Evolutionary conservation across 177 flowering plant genomes (phyloP).

Genomic region (Vitis hybrid): DNA sequence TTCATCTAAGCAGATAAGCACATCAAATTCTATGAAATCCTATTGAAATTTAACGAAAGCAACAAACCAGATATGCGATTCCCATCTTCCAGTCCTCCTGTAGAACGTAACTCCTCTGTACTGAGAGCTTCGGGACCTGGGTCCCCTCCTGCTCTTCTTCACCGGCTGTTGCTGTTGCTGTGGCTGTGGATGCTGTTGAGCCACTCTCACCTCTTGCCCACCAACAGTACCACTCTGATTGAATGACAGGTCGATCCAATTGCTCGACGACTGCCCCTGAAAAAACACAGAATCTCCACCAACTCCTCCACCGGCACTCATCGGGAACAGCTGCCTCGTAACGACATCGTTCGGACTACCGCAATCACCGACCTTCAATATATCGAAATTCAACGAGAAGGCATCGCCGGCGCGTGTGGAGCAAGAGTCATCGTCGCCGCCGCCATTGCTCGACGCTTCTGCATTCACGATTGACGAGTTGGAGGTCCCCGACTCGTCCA

Average conservation of each 20-base stretch:
- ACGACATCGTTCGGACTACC: conserved; percentile 27
- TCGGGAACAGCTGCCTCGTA: conserved; percentile 69
- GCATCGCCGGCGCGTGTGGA: conserved; percentile 48
- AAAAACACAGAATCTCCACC: conserved; percentile 15
- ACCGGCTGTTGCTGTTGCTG: conserved; percentile 29
- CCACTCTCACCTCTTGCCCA: conserved; percentile 15
- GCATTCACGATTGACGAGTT: conserved; percentile 57
- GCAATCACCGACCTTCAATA: conserved; percentile 32
- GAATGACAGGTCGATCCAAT: conserved; percentile 53
- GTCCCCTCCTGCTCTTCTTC: conserved; percentile 90
- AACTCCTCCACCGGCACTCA: conserved; percentile 16
- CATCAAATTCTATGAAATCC: background rate
- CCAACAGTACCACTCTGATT: conserved; percentile 13
- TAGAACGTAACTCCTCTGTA: conserved; percentile 94
- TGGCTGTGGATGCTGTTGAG: conserved; percentile 22
- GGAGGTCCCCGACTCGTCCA: conserved; percentile 64
- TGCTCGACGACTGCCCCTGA: conserved; percentile 31
- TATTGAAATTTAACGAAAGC: background rate
- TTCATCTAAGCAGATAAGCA: background rate
- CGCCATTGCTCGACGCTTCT: conserved; percentile 41
- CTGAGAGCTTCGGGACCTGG: conserved; percentile 90
- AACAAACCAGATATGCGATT: conserved; percentile 86
- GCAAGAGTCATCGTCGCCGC: conserved; percentile 63
- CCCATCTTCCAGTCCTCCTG: conserved; percentile 94
- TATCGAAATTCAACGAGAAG: conserved; percentile 48